Evolutionary conservation across 495 filamentous ascomycete genomes (phyloP), one percentile per base, ranked within the genome.

Genomic region (Peziza echinospora): DNA sequence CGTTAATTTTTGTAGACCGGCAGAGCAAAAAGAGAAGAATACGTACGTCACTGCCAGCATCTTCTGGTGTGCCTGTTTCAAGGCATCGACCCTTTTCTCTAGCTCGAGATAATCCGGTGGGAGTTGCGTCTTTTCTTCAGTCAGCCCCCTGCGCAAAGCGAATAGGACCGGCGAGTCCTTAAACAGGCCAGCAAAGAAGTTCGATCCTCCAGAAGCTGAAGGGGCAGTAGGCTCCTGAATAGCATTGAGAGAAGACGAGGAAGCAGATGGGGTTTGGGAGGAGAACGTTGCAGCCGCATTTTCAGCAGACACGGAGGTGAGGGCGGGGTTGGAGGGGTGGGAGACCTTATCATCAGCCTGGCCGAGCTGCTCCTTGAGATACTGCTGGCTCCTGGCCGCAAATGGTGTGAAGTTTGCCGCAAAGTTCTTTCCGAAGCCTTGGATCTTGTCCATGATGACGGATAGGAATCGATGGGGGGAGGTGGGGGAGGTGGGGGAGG

Each of bases 51-150:
- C 91, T 47, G 82, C 74, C 40, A 97, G 75, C 65, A 97, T 78
- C 70, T 93, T 89, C 67, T 92, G 84, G 61, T 97, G 89, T 30
- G 89, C 87, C 56, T 81, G 78, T 71, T 92, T 96, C 59, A 97
- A 70, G 50, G 89, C 89, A 76, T 97, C 89, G 61, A 97, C 84
- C 52, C 91, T 77, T 71, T 93, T 94, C 76, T 97, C 89, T 44
- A 97, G 82, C 65, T 96, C 85, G 58, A 94, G 79, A 63, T 96
- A 97, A 60, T 96, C 91, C 56, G 86, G 77, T 16, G 91, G 91
- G 23, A 96, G 84, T 64, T 97, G 77, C 49, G 89, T 97, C 81
- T 86, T 51, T 41, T 50, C 42, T 47, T 49, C 44, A 49, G 56
- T 58, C 48, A 58, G 56, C 55, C 46, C 51, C 45, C 55, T 54